phyloP scores from a whole-genome alignment of 352 stramenopile species.

The Peronospora tabacina region DNA sequence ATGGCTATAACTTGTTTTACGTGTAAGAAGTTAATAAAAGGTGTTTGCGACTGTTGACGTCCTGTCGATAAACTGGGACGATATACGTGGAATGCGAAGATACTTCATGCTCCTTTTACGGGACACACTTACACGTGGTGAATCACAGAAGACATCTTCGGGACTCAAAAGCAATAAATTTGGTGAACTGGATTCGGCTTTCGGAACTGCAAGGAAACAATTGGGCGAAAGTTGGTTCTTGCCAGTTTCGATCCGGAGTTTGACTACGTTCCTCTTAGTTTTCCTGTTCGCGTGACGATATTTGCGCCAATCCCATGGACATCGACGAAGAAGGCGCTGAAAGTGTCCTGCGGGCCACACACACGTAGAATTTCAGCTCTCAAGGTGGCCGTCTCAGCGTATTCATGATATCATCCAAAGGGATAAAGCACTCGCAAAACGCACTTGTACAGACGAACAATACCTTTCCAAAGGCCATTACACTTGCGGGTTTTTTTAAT shows the following conservation, averaged over 20 bases:
- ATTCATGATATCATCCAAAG: conserved; percentile 47
- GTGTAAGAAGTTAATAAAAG: neutral
- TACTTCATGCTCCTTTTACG: neutral
- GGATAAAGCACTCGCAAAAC: conserved; percentile 61
- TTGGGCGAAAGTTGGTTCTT: conserved; percentile 29
- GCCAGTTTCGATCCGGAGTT: conserved; percentile 59
- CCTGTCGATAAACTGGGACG: too few species aligned
- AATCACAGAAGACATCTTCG: conserved; percentile 1
- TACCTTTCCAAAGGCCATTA: conserved; percentile 33
- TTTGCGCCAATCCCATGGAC: conserved; percentile 28
- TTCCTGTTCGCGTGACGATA: conserved; percentile 25
- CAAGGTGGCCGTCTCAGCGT: conserved; percentile 36
- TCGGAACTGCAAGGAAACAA: conserved; percentile 9
- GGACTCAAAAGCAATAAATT: conserved; percentile 13
- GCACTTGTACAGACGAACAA: conserved; percentile 46
- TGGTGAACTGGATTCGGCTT: conserved; percentile 2
- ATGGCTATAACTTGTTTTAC: neutral
- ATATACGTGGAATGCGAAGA: too few species aligned
- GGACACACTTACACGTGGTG: conserved; percentile 4
- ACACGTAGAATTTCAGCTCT: conserved; percentile 49
- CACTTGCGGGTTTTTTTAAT: conserved; percentile 13
- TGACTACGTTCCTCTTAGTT: conserved; percentile 35
- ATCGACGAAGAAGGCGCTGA: conserved; percentile 21
- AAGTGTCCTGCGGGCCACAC: conserved; percentile 36
- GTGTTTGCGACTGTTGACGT: neutral